Percentiles rank a stretch among this genome's conserved stretches.
phyloP scores from a whole-genome alignment of 148 eudicot species.

The Rhododendron vialii region DNA sequence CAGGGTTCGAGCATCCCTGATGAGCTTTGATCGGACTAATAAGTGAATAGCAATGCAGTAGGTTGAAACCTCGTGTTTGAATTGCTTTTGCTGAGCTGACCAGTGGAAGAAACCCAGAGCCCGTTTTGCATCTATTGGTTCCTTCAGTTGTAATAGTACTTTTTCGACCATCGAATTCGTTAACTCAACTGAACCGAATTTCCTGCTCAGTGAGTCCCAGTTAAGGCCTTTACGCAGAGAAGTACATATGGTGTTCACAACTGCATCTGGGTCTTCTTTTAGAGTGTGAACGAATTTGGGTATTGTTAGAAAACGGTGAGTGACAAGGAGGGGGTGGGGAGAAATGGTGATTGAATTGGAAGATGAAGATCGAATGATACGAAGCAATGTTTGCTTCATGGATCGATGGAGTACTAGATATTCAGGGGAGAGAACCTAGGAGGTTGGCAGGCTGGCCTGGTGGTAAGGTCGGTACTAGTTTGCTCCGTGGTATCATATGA shows the following conservation, averaged over 20 bases:
- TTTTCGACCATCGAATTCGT: constrained; percentile 31
- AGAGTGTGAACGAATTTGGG: neutral
- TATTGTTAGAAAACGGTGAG: neutral
- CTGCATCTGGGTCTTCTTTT: constrained; percentile 1
- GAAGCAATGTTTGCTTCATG: constrained; percentile 12
- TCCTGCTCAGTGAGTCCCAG: constrained; percentile 50
- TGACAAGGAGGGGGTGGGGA: neutral
- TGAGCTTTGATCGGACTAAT: constrained; percentile 43
- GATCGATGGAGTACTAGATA: neutral
- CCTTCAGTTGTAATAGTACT: constrained; percentile 63
- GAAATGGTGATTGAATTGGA: neutral
- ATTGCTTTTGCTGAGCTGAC: constrained; percentile 46
- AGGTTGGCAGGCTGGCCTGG: neutral
- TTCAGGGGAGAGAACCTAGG: neutral
- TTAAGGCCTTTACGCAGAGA: constrained; percentile 53
- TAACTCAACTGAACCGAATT: constrained; percentile 29
- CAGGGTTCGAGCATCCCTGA: constrained; percentile 62
- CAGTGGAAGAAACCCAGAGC: constrained; percentile 84
- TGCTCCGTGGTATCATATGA: neutral
- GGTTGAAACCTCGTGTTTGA: constrained; percentile 35
- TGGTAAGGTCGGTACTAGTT: too few relatives aligned
- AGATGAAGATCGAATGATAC: neutral
- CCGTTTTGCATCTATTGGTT: constrained; percentile 56
- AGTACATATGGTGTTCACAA: constrained; percentile 40
- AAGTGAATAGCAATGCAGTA: constrained; percentile 70